These are phyloP conservation scores for Fusarium proliferatum DNA, from an alignment of 2,329 filamentous ascomycete genomes.

Conservation along the genomic window DNA sequence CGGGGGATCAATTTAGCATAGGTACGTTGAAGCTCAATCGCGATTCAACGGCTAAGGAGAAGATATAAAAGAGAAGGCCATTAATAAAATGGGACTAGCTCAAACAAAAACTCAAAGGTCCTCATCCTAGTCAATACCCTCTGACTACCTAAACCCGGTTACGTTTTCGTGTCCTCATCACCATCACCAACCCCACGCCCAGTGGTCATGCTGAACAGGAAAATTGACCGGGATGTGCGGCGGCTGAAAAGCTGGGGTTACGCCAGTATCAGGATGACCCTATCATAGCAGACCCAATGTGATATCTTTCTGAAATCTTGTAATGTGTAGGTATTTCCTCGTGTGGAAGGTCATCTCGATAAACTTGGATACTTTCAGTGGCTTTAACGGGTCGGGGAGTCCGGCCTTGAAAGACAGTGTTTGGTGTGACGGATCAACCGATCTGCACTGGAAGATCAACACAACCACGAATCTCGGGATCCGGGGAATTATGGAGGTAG, in stretches of 20 bases:
- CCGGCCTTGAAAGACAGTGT: background rate
- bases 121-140: too few species aligned
- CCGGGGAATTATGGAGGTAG: background rate
- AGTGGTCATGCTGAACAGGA: background rate
- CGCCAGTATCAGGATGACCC: background rate
- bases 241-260: background rate
- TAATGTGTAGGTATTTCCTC: background rate
- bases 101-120: too few species aligned
- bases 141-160: background rate
- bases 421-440: background rate
- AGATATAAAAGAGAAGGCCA: background rate
- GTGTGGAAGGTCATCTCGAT: background rate
- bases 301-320: background rate
- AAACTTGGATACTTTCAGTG: background rate
- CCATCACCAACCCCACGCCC: background rate
- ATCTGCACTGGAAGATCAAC: background rate
- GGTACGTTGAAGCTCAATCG: background rate
- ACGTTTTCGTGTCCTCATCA: background rate
- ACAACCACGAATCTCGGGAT: background rate
- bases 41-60: background rate
- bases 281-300: background rate
- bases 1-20: background rate
- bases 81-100: rapidly evolving
- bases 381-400: slow-evolving; percentile 2
- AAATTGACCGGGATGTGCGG: background rate